Conservation (phyloP, 805 yeast genomes). For the Candida jianshihensis region DNA sequence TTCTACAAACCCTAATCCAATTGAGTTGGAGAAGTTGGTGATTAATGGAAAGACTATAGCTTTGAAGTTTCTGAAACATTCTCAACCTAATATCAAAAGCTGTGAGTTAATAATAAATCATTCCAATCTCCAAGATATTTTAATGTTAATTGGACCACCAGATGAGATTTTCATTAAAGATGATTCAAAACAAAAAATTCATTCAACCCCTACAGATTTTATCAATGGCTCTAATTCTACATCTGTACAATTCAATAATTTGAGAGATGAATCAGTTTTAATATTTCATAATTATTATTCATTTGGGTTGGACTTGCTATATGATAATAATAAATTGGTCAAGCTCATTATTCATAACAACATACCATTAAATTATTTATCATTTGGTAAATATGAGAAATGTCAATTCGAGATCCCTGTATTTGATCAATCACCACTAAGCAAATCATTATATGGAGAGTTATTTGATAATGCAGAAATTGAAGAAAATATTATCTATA, state of each 20-base stretch:
- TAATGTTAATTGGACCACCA: constrained; percentile 48
- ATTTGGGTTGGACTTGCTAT: constrained; percentile 48
- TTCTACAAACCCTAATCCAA: not conserved
- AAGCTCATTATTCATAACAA: constrained; percentile 49
- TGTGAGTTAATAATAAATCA: constrained; percentile 29
- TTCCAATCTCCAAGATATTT: constrained; percentile 43
- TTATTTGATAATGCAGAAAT: too few species aligned
- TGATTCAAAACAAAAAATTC: constrained; percentile 36
- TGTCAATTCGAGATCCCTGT: constrained; percentile 39
- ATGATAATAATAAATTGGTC: constrained; percentile 34
- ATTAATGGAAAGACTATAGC: constrained; percentile 3
- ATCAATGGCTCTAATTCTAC: too few species aligned
- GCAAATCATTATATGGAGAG: too few species aligned
- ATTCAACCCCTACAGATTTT: constrained; percentile 13
- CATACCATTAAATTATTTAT: constrained; percentile 36
- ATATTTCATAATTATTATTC: constrained; percentile 52
- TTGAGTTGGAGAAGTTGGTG: constrained; percentile 9
- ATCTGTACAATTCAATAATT: too few species aligned
- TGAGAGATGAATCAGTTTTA: constrained; percentile 7
- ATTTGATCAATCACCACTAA: too few species aligned
- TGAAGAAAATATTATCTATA: not conserved
- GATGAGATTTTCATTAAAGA: constrained; percentile 42
- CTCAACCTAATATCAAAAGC: constrained; percentile 8
- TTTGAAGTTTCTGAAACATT: constrained; percentile 22
- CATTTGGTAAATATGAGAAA: constrained; percentile 47